Evolutionary conservation across 805 yeast species (phyloP).

Genomic region (Kregervanrija delftensis): DNA sequence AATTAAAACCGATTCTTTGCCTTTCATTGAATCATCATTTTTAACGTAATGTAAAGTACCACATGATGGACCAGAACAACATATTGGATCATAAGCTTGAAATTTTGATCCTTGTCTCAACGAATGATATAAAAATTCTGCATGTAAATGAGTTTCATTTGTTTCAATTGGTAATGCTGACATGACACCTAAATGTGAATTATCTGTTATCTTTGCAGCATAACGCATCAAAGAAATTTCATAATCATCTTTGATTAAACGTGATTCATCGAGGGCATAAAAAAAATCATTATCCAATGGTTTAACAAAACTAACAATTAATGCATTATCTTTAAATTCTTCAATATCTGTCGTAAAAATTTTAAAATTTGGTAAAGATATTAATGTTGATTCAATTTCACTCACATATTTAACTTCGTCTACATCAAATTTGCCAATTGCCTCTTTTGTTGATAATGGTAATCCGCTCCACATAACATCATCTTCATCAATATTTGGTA

Average conservation of each 20-base stretch:
- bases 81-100: conserved; percentile 90
- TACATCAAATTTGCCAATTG: conserved; percentile 61
- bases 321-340: conserved; percentile 32
- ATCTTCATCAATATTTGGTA: conserved; percentile 80
- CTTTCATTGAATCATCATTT: conserved; percentile 59
- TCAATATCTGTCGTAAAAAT: conserved; percentile 53
- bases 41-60: conserved; percentile 86
- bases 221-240: conserved; percentile 72
- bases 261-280: conserved; percentile 79
- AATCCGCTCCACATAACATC: conserved; percentile 96
- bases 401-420: conserved; percentile 66
- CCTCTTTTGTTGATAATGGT: conserved; percentile 66
- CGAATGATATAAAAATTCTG: conserved; percentile 91
- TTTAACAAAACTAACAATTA: conserved; percentile 29
- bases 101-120: conserved; percentile 88
- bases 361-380: conserved; percentile 20
- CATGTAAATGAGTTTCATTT: conserved; percentile 89
- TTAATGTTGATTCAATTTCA: conserved; percentile 37
- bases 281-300: conserved; percentile 44
- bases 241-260: conserved; percentile 76
- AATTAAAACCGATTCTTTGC: conserved; percentile 63
- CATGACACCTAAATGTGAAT: conserved; percentile 88
- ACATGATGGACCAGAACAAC: conserved; percentile 89
- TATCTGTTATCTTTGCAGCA: conserved; percentile 82
- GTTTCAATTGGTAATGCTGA: conserved; percentile 81